These are phyloP conservation scores for Ascochyta viciae-villosae DNA, from an alignment of 2,329 filamentous ascomycete species.

Conservation along the genomic window DNA sequence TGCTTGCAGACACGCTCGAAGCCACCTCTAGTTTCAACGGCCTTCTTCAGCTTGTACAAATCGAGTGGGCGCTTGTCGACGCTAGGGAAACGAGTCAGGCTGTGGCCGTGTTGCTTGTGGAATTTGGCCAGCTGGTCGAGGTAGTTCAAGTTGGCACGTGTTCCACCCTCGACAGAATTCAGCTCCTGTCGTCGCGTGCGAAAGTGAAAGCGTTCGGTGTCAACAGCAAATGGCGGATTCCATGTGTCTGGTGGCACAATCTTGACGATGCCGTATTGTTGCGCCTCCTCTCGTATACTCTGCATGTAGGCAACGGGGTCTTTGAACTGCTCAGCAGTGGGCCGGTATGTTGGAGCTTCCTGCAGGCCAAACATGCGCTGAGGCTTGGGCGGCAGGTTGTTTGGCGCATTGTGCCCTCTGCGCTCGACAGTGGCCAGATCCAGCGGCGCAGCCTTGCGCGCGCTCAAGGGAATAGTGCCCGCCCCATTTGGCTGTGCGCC, in stretches of 20 bases:
- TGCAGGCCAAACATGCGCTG: conserved; percentile 82
- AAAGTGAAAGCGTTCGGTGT: conserved; percentile 98
- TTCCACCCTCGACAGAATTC: conserved; percentile 99
- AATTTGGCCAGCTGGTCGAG: conserved; percentile 94
- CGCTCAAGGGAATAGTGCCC: conserved; percentile 65
- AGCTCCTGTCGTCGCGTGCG: conserved; percentile 94
- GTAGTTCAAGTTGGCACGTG: conserved; percentile 93
- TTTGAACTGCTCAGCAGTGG: conserved; percentile 91
- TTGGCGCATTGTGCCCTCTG: conserved; percentile 79
- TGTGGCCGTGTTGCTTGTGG: conserved; percentile 95
- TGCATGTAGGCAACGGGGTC: conserved; percentile 93
- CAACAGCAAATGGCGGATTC: conserved; percentile 95
- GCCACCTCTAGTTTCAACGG: conserved; percentile 90
- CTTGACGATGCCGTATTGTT: conserved; percentile 90
- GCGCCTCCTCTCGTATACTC: conserved; percentile 87
- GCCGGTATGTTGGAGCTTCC: conserved; percentile 89
- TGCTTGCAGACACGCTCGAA: conserved; percentile 97
- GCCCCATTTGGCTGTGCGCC: conserved; percentile 50
- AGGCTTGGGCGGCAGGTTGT: conserved; percentile 77
- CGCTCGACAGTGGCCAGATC: conserved; percentile 92
- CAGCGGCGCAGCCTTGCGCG: conserved; percentile 71
- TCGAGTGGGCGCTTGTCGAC: conserved; percentile 98
- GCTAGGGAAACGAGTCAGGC: conserved; percentile 90
- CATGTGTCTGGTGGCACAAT: conserved; percentile 92
- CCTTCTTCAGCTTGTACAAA: conserved; percentile 94